Evolutionary conservation across 495 filamentous ascomycete species (phyloP).

Genomic region (Penicillium mononematosum): DNA sequence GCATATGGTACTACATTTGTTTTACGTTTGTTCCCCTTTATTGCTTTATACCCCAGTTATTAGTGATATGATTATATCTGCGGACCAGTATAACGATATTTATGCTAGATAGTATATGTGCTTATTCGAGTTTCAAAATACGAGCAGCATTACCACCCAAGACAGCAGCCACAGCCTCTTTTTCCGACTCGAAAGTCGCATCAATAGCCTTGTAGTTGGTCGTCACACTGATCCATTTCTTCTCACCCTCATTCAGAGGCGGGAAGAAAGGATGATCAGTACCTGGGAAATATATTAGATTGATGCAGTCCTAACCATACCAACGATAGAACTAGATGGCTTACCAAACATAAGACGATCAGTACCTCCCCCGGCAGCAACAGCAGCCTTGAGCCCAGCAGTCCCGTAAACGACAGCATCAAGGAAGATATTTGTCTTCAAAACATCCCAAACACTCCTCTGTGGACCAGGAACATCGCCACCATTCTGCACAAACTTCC

Average conservation of each 20-base stretch:
- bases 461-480: conserved; percentile 50
- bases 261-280: conserved; percentile 97
- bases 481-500: conserved; percentile 57
- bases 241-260: conserved; percentile 59
- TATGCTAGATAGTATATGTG: neutral
- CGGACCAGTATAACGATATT: neutral
- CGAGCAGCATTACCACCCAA: conserved; percentile 71
- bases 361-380: conserved; percentile 43
- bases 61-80: neutral
- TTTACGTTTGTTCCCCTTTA: neutral
- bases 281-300: conserved; percentile 40
- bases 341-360: conserved; percentile 76
- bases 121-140: conserved; percentile 56
- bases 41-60: neutral
- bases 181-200: conserved; percentile 54
- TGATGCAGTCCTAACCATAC: neutral
- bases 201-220: conserved; percentile 73
- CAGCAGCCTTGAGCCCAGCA: conserved; percentile 72
- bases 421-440: conserved; percentile 83
- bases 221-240: conserved; percentile 79
- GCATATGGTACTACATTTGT: neutral
- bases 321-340: conserved; percentile 6
- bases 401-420: conserved; percentile 84
- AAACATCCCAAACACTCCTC: conserved; percentile 68
- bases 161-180: conserved; percentile 48